Percentiles rank a stretch among this genome's conserved stretches.
Conservation (phyloP, 208 protist genomes). For the Trypanosomatidae sp. region DNA sequence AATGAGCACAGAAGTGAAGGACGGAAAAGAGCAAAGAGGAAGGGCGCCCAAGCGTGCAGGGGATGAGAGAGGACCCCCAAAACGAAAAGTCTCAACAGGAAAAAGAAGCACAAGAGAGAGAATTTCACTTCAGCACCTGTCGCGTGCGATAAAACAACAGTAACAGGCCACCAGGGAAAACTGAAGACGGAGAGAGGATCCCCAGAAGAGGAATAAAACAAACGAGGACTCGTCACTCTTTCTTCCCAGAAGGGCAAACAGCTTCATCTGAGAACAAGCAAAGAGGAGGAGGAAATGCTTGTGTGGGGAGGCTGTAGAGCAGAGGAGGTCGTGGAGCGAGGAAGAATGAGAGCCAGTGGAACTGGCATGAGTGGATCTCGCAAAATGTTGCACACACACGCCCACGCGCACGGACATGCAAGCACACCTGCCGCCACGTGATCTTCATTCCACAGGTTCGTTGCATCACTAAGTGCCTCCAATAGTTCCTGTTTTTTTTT, state of each 20-base stretch:
- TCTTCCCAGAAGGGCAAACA: background rate
- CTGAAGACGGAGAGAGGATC: background rate
- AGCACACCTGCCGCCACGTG: background rate
- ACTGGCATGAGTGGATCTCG: background rate
- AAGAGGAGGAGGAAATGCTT: background rate
- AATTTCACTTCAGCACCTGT: background rate
- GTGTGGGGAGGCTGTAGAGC: background rate
- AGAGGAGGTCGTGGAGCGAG: background rate
- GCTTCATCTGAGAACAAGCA: background rate
- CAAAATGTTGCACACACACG: background rate
- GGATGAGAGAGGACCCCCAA: background rate
- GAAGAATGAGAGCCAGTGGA: background rate
- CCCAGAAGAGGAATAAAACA: background rate
- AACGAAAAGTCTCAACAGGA: background rate
- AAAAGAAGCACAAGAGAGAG: conserved; percentile 2
- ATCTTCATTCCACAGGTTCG: background rate
- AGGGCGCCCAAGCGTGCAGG: background rate
- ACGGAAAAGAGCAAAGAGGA: no score
- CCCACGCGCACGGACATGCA: background rate
- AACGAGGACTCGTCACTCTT: background rate
- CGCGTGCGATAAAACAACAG: background rate
- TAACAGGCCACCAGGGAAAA: background rate
- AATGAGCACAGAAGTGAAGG: no score
- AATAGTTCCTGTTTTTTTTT: no score
- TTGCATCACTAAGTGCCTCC: background rate